These are phyloP conservation scores for Trichoderma afroharzianum DNA, from an alignment of 2,329 filamentous ascomycete genomes.

Conservation along the genomic window DNA sequence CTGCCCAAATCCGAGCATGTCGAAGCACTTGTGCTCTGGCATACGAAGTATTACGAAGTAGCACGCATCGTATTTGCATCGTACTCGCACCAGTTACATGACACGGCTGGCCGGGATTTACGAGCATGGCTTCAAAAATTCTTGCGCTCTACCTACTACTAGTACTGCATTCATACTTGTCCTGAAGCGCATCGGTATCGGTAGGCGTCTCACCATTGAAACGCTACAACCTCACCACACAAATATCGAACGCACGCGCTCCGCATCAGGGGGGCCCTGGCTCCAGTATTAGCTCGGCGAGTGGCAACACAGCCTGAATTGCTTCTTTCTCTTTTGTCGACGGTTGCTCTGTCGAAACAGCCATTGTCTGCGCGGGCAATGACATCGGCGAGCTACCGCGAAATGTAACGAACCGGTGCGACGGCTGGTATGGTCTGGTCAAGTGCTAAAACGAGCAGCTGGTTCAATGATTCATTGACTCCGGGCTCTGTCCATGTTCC, in stretches of 20 bases:
- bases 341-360: neutral
- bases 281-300: neutral
- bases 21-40: neutral
- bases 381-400: neutral
- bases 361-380: neutral
- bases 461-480: neutral
- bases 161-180: neutral
- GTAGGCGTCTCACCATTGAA: constrained; percentile 17
- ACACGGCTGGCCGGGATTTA: neutral
- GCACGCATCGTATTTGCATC: neutral
- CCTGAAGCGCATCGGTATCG: neutral
- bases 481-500: neutral
- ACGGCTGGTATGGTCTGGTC: neutral
- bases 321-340: neutral
- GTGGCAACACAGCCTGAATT: constrained; percentile 8
- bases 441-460: neutral
- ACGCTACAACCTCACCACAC: constrained; percentile 18
- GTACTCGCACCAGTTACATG: neutral
- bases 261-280: neutral
- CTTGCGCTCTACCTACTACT: neutral
- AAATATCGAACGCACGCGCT: constrained; percentile 6
- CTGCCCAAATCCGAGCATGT: neutral
- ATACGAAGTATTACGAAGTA: neutral
- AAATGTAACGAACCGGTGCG: neutral
- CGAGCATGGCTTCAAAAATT: neutral